Conservation (phyloP, 352 stramenopile species). For the Blastocystis sp. region DNA sequence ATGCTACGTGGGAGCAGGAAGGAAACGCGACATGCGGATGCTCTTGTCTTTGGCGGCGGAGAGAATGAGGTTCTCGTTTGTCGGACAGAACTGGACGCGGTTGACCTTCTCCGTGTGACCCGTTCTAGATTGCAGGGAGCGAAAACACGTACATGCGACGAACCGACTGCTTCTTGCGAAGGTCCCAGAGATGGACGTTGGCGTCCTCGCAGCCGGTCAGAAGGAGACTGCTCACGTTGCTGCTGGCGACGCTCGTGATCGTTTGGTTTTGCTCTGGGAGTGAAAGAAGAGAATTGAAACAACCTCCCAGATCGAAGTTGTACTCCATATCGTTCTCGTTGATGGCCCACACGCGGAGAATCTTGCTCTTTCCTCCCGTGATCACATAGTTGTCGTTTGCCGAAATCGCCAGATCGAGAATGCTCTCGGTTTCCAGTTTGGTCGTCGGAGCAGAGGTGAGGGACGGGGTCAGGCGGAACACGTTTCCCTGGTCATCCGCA, state of each 20-base stretch:
- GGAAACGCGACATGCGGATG: not conserved
- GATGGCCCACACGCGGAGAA: conserved; percentile 20
- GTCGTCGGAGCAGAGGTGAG: not conserved
- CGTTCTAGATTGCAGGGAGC: not conserved
- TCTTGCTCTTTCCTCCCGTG: conserved; percentile 27
- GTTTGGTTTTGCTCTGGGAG: not conserved
- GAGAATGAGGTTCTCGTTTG: conserved; percentile 43
- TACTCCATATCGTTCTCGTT: not conserved
- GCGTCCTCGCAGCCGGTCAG: conserved; percentile 22
- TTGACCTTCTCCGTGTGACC: conserved; percentile 29
- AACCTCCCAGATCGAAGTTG: not conserved
- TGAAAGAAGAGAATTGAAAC: not conserved
- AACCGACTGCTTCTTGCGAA: not conserved
- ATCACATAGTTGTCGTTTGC: conserved; percentile 51
- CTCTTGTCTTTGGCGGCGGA: not conserved
- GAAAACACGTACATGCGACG: not conserved
- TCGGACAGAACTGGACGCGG: conserved; percentile 28
- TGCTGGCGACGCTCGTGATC: not conserved
- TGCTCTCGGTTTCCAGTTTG: conserved; percentile 31
- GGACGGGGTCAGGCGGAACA: not conserved
- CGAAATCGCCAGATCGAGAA: conserved; percentile 27
- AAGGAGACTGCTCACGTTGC: conserved; percentile 24
- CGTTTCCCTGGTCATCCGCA: conserved; percentile 27
- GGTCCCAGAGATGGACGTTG: conserved; percentile 15
- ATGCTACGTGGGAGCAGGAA: not conserved